phyloP scores from a whole-genome alignment of 352 stramenopile genomes.

The Phytophthora sp. region DNA sequence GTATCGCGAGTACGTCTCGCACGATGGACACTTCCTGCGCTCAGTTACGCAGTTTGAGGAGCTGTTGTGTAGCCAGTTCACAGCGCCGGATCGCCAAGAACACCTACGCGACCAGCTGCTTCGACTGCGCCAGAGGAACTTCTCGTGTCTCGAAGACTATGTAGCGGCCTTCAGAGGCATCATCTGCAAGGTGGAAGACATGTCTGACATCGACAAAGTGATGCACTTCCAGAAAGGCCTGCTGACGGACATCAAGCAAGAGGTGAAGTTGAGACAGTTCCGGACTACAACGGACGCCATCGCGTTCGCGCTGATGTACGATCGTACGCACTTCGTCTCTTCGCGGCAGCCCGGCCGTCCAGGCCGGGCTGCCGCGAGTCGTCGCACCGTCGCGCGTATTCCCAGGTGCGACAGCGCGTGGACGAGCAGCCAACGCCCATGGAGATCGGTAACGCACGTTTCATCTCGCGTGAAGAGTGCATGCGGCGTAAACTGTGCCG shows the following conservation, averaged over 20 bases:
- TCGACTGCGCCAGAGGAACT: slow-evolving; percentile 1
- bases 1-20: too few species aligned
- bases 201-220: slow-evolving; percentile 9
- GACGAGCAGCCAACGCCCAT: not conserved
- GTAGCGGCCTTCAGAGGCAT: not conserved
- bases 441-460: too few species aligned
- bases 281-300: slow-evolving; percentile 1
- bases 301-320: too few species aligned
- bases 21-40: too few species aligned
- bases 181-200: slow-evolving; percentile 14
- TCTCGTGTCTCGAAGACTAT: slow-evolving; percentile 12
- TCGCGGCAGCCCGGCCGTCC: not conserved
- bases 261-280: slow-evolving; percentile 6
- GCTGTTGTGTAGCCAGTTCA: slow-evolving; percentile 5
- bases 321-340: too few species aligned
- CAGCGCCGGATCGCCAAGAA: slow-evolving; percentile 3
- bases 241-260: not conserved
- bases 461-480: too few species aligned
- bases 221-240: slow-evolving; percentile 16
- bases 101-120: slow-evolving; percentile 4
- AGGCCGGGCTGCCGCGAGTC: not conserved
- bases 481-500: slow-evolving; percentile 7
- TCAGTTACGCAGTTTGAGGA: slow-evolving; percentile 13
- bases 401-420: too few species aligned
- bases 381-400: not conserved